These are phyloP conservation scores for Kodamaea sp. DNA, from an alignment of 1,139 yeast genomes.

Conservation along the genomic window DNA sequence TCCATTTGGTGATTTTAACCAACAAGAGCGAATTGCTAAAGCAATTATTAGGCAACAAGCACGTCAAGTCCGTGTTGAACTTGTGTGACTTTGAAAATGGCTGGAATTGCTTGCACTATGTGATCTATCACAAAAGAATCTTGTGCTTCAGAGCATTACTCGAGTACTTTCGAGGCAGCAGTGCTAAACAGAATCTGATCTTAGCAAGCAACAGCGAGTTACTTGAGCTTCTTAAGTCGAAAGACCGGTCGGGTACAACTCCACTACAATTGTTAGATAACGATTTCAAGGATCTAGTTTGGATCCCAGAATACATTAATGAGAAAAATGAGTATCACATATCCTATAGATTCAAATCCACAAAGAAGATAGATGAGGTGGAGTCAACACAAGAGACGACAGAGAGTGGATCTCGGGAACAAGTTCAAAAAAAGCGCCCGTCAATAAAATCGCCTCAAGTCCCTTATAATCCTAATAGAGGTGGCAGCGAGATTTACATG, in stretches of 20 bases:
- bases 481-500: constrained; percentile 62
- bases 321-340: constrained; percentile 27
- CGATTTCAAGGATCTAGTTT: constrained; percentile 39
- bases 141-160: constrained; percentile 55
- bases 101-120: constrained; percentile 80
- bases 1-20: constrained; percentile 57
- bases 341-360: constrained; percentile 21
- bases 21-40: constrained; percentile 51
- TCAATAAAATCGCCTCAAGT: constrained; percentile 9
- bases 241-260: constrained; percentile 68
- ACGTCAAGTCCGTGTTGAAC: constrained; percentile 34
- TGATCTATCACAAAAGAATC: constrained; percentile 59
- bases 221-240: constrained; percentile 48
- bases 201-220: constrained; percentile 21
- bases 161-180: constrained; percentile 26
- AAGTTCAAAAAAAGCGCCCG: constrained; percentile 5
- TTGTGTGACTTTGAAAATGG: constrained; percentile 73
- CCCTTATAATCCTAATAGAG: constrained; percentile 38
- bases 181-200: constrained; percentile 15
- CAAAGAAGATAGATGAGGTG: constrained; percentile 5
- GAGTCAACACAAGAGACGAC: constrained; percentile 3
- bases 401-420: constrained; percentile 1
- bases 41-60: constrained; percentile 49
- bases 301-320: constrained; percentile 49
- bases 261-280: constrained; percentile 60